Evolutionary conservation across 140 eudicot species (phyloP).

Genomic region (Cichorium intybus): DNA sequence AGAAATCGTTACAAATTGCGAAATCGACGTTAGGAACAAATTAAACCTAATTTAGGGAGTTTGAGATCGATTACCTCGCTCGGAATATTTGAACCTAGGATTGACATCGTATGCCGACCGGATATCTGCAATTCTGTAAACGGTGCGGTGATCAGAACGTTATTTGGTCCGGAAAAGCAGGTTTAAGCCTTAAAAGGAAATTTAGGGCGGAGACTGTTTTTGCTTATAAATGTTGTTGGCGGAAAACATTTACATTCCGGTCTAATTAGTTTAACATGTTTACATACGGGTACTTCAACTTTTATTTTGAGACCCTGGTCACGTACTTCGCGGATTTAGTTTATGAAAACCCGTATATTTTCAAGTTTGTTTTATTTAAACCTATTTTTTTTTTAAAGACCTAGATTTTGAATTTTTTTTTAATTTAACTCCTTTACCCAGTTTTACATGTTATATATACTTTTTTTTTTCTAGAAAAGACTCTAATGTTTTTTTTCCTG

Average conservation of each 20-base stretch:
- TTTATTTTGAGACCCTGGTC: neutral
- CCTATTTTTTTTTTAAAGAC: no score
- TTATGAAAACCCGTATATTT: no score
- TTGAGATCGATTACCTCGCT: conserved; percentile 46
- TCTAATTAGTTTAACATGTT: neutral
- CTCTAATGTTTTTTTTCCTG: no score
- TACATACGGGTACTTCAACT: neutral
- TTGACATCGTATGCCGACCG: conserved; percentile 36
- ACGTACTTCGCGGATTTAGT: no score
- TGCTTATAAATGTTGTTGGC: conserved; percentile 18
- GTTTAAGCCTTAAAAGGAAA: neutral
- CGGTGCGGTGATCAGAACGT: neutral
- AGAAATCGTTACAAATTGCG: neutral
- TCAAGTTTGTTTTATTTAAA: neutral
- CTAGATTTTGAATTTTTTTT: no score
- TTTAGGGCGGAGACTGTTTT: conserved; percentile 19
- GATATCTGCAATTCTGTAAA: conserved; percentile 9
- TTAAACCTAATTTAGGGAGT: conserved; percentile 15
- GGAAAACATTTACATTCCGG: neutral
- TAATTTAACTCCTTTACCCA: no score
- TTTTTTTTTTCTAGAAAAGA: no score
- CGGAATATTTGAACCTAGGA: conserved; percentile 53
- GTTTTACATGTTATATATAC: no score
- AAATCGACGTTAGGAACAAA: conserved; percentile 2
- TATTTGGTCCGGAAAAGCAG: neutral